These are phyloP conservation scores for Hypoxylon sp. DNA, from an alignment of 2,329 filamentous ascomycete genomes.

Conservation along the genomic window DNA sequence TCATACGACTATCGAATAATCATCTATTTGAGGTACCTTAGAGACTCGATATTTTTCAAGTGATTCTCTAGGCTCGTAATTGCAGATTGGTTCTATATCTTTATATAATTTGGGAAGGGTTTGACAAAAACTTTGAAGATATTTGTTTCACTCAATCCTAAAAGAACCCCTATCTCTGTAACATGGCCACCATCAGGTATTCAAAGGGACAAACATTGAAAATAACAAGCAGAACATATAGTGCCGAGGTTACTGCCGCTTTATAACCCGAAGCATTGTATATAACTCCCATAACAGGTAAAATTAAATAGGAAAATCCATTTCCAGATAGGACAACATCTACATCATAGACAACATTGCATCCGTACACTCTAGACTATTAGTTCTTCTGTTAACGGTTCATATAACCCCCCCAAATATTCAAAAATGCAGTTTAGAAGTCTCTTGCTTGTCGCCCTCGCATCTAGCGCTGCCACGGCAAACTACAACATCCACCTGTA, in stretches of 20 bases:
- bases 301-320: too few relatives aligned
- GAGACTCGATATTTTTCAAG: neutral
- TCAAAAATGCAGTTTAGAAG: conserved; percentile 1
- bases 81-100: neutral
- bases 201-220: neutral
- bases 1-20: neutral
- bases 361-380: neutral
- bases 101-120: neutral
- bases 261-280: too few relatives aligned
- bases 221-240: neutral
- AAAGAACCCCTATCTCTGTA: neutral
- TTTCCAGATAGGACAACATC: neutral
- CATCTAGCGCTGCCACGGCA: neutral
- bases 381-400: neutral
- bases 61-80: neutral
- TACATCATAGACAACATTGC: neutral
- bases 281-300: too few relatives aligned
- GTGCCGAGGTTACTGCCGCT: too few relatives aligned
- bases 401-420: neutral
- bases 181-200: neutral
- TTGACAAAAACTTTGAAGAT: neutral
- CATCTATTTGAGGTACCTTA: neutral
- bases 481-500: conserved; percentile 9
- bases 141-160: too few relatives aligned
- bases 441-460: neutral